Evolutionary conservation across 208 protist species (phyloP).

Genomic region (Porcisia deanei): DNA sequence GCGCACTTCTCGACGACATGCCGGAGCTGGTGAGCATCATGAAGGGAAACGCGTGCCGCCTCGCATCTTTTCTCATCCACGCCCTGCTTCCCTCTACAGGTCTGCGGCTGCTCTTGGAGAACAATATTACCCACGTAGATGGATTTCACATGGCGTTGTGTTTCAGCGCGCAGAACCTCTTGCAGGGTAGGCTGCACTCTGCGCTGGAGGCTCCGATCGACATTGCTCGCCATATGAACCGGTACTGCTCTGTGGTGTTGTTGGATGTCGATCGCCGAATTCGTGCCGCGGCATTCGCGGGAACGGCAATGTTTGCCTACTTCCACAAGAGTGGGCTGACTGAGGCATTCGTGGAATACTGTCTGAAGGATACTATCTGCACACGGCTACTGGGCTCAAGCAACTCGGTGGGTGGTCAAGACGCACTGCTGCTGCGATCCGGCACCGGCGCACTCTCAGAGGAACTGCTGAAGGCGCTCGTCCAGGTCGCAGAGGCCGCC

Average conservation of each 20-base stretch:
- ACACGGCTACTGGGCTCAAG: conserved; percentile 61
- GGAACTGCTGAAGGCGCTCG: conserved; percentile 63
- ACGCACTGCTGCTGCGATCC: conserved; percentile 40
- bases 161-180: conserved; percentile 56
- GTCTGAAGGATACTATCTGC: conserved; percentile 59
- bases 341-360: conserved; percentile 69
- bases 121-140: conserved; percentile 62
- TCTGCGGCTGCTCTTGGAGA: conserved; percentile 69
- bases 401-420: conserved; percentile 31
- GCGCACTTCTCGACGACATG: conserved; percentile 70
- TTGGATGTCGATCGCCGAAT: conserved; percentile 45
- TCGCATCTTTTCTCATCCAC: conserved; percentile 74
- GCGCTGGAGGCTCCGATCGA: conserved; percentile 66
- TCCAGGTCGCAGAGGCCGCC: conserved; percentile 53
- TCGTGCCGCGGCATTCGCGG: conserved; percentile 30
- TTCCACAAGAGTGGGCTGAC: conserved; percentile 63
- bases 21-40: conserved; percentile 56
- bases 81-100: conserved; percentile 69
- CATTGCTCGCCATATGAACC: conserved; percentile 46
- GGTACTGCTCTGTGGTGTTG: conserved; percentile 66
- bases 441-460: conserved; percentile 23
- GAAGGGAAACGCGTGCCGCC: conserved; percentile 57
- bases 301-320: conserved; percentile 68
- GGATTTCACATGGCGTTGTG: conserved; percentile 78
- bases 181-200: conserved; percentile 35